These are phyloP conservation scores for Clonostachys byssicola DNA, from an alignment of 2,329 filamentous ascomycete genomes.

Conservation along the genomic window DNA sequence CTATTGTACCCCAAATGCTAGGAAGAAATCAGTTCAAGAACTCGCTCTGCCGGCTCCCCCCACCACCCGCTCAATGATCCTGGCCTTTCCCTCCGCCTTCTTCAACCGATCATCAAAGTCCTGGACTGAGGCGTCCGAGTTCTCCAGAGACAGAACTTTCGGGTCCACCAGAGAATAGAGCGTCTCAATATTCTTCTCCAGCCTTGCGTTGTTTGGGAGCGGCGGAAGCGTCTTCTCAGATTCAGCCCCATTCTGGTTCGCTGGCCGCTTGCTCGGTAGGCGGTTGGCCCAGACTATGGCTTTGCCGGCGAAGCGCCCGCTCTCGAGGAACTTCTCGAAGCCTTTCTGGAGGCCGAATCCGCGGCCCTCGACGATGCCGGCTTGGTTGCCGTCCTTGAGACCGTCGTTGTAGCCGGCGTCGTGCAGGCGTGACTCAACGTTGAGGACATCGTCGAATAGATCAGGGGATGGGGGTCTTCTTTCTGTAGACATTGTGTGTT, in stretches of 20 bases:
- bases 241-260: not conserved
- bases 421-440: constrained; percentile 70
- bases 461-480: constrained; percentile 18
- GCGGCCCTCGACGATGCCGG: constrained; percentile 83
- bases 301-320: constrained; percentile 74
- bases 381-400: constrained; percentile 66
- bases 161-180: constrained; percentile 78
- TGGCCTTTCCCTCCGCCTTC: constrained; percentile 76
- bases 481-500: too few relatives aligned
- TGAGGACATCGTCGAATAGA: constrained; percentile 52
- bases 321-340: constrained; percentile 84
- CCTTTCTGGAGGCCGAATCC: constrained; percentile 88
- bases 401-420: constrained; percentile 76
- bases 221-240: constrained; percentile 12
- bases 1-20: not conserved
- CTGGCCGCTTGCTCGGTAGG: constrained; percentile 28
- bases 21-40: not conserved
- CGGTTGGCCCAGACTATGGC: constrained; percentile 82
- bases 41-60: constrained; percentile 13
- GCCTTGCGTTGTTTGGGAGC: constrained; percentile 56
- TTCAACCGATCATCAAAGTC: constrained; percentile 90
- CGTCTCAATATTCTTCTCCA: constrained; percentile 72
- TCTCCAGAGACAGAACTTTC: constrained; percentile 71
- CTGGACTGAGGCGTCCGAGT: constrained; percentile 83
- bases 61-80: constrained; percentile 73